Base-by-base conservation (phyloP, 78 protist species). In the Acrasis kona region DNA sequence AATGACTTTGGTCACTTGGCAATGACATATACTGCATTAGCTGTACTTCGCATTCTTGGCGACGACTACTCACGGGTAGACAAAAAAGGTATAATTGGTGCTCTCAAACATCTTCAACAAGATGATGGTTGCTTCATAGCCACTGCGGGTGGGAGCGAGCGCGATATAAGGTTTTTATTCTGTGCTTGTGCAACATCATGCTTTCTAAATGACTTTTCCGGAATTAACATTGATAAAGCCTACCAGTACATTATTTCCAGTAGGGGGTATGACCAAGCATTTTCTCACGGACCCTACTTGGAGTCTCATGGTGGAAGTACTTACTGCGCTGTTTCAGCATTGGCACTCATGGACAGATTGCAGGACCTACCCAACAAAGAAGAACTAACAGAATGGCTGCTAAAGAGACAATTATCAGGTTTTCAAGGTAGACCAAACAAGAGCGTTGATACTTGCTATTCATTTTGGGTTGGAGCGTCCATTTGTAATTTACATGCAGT, bases 391-490 rank as follows among this genome's bases (percentile, higher is more conserved):
- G n/a, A 34, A 7, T 77, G 79, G 79, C 50, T 77, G 7, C 19
- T 39, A 27, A 66, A 6, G 7, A 35, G 80, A 7, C 74, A 5
- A 12, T 32, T 29, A 7, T 6, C 5, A 34, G 80, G 80, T 6
- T 77, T 77, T 58, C 31, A 73, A 58, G 80, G 80, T 12, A 29
- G 80, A 9, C 80, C 80, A 37, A 31, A 77, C 76, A 77, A 77
- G 12, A 42, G 5, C 28, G 32, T 58, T 9, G 80, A 77, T 70
- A 77, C 80, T 10, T 77, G 80, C 28, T 77, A 77, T 27, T 64
- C 74, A 37, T 77, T 35, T 39, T 77, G 80, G 80, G 7, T 77
- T 27, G 80, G 80, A n/a, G 27, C 77, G 9, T 70, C 83, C 5
- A 7, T 77, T 31, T 5, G 28, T n/a, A 7, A 41, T 12, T 7